Evolutionary conservation across 495 filamentous ascomycete species (phyloP).

Genomic region (Hyaloscypha variabilis): DNA sequence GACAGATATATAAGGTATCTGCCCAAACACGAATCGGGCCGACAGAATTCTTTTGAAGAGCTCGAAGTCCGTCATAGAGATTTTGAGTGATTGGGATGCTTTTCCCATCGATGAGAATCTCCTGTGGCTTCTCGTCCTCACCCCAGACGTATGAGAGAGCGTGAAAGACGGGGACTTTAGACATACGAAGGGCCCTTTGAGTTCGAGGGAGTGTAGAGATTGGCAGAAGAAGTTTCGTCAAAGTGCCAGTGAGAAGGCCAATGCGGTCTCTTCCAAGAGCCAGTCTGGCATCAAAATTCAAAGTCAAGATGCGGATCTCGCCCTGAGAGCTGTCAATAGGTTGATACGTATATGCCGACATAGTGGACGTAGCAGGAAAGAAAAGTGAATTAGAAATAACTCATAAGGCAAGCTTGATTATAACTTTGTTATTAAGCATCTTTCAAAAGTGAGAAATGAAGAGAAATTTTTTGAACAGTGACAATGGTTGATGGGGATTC

Average conservation of each 20-base stretch:
- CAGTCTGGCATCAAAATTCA: background rate
- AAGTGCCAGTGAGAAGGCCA: background rate
- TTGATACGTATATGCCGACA: background rate
- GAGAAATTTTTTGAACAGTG: background rate
- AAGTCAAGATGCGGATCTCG: constrained; percentile 1
- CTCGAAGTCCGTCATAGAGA: constrained; percentile 21
- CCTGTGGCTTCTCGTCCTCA: constrained; percentile 12
- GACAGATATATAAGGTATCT: constrained; percentile 17
- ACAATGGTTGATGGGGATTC: background rate
- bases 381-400: background rate
- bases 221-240: constrained; percentile 1
- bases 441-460: background rate
- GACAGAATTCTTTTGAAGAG: constrained; percentile 47
- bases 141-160: constrained; percentile 36
- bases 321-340: background rate
- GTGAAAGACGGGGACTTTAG: constrained; percentile 15
- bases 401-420: background rate
- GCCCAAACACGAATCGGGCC: constrained; percentile 52
- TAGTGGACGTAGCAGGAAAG: background rate
- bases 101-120: constrained; percentile 25
- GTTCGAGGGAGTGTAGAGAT: background rate
- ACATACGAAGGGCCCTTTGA: background rate
- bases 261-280: background rate
- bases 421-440: background rate
- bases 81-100: constrained; percentile 25